Conservation (phyloP, 805 yeast species). For the Teunomyces atbi region DNA sequence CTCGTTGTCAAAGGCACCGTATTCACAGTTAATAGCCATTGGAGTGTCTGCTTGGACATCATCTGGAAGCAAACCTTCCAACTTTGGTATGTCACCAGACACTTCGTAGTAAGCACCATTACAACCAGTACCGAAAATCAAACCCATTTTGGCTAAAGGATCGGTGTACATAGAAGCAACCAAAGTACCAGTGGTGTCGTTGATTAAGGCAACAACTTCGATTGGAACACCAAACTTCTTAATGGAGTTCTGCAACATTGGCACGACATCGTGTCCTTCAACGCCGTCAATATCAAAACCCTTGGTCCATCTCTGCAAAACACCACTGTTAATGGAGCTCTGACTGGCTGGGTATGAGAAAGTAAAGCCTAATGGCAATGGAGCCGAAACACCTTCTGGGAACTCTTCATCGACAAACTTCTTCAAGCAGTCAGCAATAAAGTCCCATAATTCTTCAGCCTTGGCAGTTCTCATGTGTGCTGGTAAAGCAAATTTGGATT, state of each 20-base stretch:
- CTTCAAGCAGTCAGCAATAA: slow-evolving; percentile 79
- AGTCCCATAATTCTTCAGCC: slow-evolving; percentile 75
- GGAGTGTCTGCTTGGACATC: slow-evolving; percentile 65
- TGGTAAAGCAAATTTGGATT: slow-evolving; percentile 83
- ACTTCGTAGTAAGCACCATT: slow-evolving; percentile 94
- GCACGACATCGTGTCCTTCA: slow-evolving; percentile 92
- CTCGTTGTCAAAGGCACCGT: slow-evolving; percentile 96
- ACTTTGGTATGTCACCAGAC: slow-evolving; percentile 71
- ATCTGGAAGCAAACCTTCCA: slow-evolving; percentile 62
- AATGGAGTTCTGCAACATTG: slow-evolving; percentile 80
- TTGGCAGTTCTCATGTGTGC: slow-evolving; percentile 72
- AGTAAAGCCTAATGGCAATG: slow-evolving; percentile 79
- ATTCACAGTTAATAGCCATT: slow-evolving; percentile 98
- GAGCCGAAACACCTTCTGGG: slow-evolving; percentile 61
- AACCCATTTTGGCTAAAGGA: slow-evolving; percentile 86
- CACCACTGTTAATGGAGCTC: slow-evolving; percentile 76
- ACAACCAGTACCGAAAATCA: slow-evolving; percentile 96
- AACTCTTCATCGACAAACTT: slow-evolving; percentile 63
- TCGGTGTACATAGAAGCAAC: slow-evolving; percentile 94
- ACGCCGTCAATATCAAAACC: slow-evolving; percentile 93
- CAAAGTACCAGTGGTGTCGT: slow-evolving; percentile 96
- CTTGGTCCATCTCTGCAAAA: slow-evolving; percentile 95
- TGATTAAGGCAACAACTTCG: slow-evolving; percentile 85
- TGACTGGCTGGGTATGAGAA: slow-evolving; percentile 91
- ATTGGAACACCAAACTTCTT: slow-evolving; percentile 67